Percentiles rank a stretch among this genome's conserved stretches.
Conservation (phyloP, 78 protist species). For the Abeoforma whisleri region DNA sequence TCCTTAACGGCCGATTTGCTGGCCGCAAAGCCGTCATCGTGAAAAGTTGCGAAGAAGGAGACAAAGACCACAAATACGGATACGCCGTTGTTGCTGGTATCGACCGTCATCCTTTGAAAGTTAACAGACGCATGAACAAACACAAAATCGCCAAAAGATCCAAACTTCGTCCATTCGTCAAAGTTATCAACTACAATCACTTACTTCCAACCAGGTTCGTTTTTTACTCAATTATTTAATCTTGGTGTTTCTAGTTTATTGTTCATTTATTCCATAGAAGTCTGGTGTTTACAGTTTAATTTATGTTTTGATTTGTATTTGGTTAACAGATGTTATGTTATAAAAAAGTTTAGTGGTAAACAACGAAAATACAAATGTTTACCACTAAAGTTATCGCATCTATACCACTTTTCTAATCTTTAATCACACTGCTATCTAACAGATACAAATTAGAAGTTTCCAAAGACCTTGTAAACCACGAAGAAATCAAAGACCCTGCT, state of each 20-base stretch:
- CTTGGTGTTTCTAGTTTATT: neutral
- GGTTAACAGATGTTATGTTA: neutral
- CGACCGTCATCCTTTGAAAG: slow-evolving; percentile 74
- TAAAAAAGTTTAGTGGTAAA: too few species aligned
- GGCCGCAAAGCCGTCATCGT: slow-evolving; percentile 96
- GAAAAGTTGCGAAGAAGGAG: slow-evolving; percentile 68
- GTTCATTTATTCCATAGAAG: neutral
- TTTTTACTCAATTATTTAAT: neutral
- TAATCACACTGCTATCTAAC: neutral
- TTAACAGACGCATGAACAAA: slow-evolving; percentile 70
- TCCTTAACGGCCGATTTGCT: slow-evolving; percentile 88
- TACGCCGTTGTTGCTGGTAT: slow-evolving; percentile 93
- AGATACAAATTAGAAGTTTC: neutral
- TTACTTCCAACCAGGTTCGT: slow-evolving; percentile 90
- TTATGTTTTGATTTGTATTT: neutral
- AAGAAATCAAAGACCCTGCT: slow-evolving; percentile 50
- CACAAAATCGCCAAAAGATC: slow-evolving; percentile 70
- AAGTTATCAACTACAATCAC: slow-evolving; percentile 92
- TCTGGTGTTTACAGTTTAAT: neutral
- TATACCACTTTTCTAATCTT: too few species aligned
- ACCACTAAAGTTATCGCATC: too few species aligned
- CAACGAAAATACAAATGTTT: too few species aligned
- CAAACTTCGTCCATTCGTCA: slow-evolving; percentile 84
- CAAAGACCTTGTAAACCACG: slow-evolving; percentile 46
- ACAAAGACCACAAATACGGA: slow-evolving; percentile 73